phyloP scores from a whole-genome alignment of 495 filamentous ascomycete genomes.

The Penicillium macrosclerotiorum region DNA sequence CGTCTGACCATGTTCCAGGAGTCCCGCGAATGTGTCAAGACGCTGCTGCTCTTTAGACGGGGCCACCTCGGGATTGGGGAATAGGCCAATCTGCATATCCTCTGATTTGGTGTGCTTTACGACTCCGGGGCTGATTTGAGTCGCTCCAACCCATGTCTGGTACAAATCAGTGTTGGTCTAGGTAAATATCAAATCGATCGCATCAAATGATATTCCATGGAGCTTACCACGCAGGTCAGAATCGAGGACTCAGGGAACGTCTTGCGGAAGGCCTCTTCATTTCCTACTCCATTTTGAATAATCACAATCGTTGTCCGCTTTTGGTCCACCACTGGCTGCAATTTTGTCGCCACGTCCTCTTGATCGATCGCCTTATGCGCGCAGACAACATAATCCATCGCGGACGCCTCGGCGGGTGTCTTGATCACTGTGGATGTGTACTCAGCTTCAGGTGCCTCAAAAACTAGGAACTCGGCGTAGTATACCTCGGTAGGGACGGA shows the following conservation, averaged over 20 bases:
- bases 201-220: not conserved
- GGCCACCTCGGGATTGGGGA: slow-evolving; percentile 32
- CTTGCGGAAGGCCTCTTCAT: slow-evolving; percentile 60
- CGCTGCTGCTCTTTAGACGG: slow-evolving; percentile 22
- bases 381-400: slow-evolving; percentile 46
- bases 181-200: not conserved
- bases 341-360: slow-evolving; percentile 25
- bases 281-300: slow-evolving; percentile 70
- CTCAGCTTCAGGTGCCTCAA: not conserved
- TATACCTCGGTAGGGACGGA: slow-evolving; percentile 39
- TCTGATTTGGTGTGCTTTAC: slow-evolving; percentile 48
- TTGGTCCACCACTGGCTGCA: slow-evolving; percentile 39
- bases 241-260: slow-evolving; percentile 55
- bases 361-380: slow-evolving; percentile 52
- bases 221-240: slow-evolving; percentile 53
- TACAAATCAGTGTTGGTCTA: not conserved
- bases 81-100: slow-evolving; percentile 46
- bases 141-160: slow-evolving; percentile 51
- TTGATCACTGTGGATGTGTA: slow-evolving; percentile 32
- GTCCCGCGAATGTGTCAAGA: slow-evolving; percentile 35
- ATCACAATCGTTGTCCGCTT: slow-evolving; percentile 51
- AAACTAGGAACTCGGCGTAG: not conserved
- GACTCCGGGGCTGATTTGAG: slow-evolving; percentile 42
- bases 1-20: slow-evolving; percentile 39
- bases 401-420: slow-evolving; percentile 35